Percentiles rank a stretch among this genome's conserved stretches.
These are phyloP conservation scores for Saxophila tyrrhenica DNA, from an alignment of 495 filamentous ascomycete genomes.

Conservation along the genomic window DNA sequence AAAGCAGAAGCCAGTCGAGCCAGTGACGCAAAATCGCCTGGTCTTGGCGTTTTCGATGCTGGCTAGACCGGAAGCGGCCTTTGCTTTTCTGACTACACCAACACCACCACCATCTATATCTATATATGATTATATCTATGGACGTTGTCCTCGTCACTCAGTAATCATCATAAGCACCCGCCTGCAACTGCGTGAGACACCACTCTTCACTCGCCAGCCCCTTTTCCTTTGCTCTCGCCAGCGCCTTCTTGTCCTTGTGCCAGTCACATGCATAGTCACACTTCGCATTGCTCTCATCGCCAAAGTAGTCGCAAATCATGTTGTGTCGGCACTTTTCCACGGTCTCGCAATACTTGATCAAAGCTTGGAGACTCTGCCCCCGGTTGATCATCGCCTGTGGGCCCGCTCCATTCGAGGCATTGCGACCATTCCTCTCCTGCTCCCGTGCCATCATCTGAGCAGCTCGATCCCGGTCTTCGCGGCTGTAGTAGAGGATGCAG, in stretches of 20 bases:
- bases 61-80: no score
- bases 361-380: constrained; percentile 29
- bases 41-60: no score
- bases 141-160: no score
- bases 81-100: no score
- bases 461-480: constrained; percentile 68
- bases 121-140: no score
- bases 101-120: no score
- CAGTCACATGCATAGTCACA: constrained; percentile 87
- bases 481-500: constrained; percentile 81
- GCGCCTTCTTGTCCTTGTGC: constrained; percentile 58
- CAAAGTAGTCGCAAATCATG: constrained; percentile 68
- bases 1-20: no score
- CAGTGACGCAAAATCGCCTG: no score
- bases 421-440: constrained; percentile 16
- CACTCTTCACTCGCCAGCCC: constrained; percentile 61
- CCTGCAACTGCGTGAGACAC: constrained; percentile 58
- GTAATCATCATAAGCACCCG: constrained; percentile 32
- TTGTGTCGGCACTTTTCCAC: constrained; percentile 62
- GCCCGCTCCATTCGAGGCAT: not conserved
- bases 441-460: constrained; percentile 31
- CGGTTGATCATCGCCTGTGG: constrained; percentile 12
- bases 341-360: constrained; percentile 73
- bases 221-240: constrained; percentile 51
- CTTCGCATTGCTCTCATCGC: constrained; percentile 43